Percentiles rank a stretch among this genome's conserved stretches.
phyloP scores from a whole-genome alignment of 495 filamentous ascomycete genomes.

The Trichoderma erinaceum region DNA sequence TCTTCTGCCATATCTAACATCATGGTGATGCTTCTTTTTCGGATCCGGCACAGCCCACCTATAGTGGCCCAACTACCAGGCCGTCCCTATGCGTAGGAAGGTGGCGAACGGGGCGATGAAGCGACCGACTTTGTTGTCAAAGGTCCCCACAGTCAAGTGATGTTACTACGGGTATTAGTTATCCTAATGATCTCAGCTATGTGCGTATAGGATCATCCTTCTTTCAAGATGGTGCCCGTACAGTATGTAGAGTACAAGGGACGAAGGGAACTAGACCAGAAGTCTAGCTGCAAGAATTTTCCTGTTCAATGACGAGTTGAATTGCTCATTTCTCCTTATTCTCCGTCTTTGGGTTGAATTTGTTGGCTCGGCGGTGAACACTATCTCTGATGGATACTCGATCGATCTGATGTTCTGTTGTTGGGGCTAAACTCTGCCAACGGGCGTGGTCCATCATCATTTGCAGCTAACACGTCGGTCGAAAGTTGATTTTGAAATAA shows the following conservation, averaged over 20 bases:
- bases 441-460: not conserved
- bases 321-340: not conserved
- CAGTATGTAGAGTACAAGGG: not conserved
- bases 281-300: not conserved
- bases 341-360: not conserved
- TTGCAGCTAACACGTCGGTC: not conserved
- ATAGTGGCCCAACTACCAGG: not conserved
- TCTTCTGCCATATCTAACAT: not conserved
- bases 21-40: not conserved
- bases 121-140: not conserved
- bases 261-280: no score
- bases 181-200: not conserved
- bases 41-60: not conserved
- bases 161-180: not conserved
- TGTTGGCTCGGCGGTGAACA: not conserved
- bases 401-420: not conserved
- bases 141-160: not conserved
- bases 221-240: not conserved
- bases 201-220: not conserved
- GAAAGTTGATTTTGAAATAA: not conserved
- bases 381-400: not conserved
- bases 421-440: not conserved
- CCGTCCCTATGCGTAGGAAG: not conserved
- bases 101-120: conserved; percentile 7
- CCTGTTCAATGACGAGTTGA: not conserved